A percentile compares a stretch with the other conserved stretches of the same genome.
Conservation (phyloP, 768 basidiomycete species). For the Rhizopogon rudus region DNA sequence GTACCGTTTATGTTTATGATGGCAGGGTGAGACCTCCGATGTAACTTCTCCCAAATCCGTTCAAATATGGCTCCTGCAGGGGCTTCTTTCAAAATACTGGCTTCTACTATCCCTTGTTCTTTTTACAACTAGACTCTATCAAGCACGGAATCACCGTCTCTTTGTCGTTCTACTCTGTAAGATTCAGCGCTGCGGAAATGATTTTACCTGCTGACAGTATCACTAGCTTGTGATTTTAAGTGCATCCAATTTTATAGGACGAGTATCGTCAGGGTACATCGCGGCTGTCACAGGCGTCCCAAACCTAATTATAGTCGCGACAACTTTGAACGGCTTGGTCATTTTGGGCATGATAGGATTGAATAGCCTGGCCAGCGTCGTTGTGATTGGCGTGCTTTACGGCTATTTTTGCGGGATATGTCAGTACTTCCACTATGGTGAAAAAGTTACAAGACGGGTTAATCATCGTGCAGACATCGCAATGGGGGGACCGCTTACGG, state of each 20-base stretch:
- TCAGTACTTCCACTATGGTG: slow-evolving; percentile 12
- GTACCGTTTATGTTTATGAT: slow-evolving; percentile 14
- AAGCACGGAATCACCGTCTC: slow-evolving; percentile 38
- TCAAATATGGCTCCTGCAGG: slow-evolving; percentile 4
- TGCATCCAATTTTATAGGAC: slow-evolving; percentile 45
- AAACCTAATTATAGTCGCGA: slow-evolving; percentile 34
- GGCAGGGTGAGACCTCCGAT: slow-evolving; percentile 11
- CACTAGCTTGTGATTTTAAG: slow-evolving; percentile 49
- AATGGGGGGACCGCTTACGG: slow-evolving; percentile 37
- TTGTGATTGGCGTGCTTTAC: slow-evolving; percentile 36
- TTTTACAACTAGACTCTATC: slow-evolving; percentile 49
- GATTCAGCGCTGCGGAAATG: neutral
- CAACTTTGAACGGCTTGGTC: slow-evolving; percentile 26
- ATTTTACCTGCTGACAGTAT: neutral
- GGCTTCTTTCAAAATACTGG: slow-evolving; percentile 27
- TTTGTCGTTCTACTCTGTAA: slow-evolving; percentile 56
- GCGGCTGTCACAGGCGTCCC: slow-evolving; percentile 39
- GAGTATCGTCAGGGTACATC: slow-evolving; percentile 41
- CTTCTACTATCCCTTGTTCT: slow-evolving; percentile 50
- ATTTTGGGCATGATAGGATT: slow-evolving; percentile 42
- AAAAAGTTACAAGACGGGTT: neutral
- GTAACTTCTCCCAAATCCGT: neutral
- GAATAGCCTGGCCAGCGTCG: slow-evolving; percentile 26
- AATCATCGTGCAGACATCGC: slow-evolving; percentile 27
- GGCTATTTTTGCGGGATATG: slow-evolving; percentile 45